Percentiles rank a stretch among this genome's conserved stretches.
Conservation (phyloP, 805 yeast genomes). For the Myxozyma kluyveri region DNA sequence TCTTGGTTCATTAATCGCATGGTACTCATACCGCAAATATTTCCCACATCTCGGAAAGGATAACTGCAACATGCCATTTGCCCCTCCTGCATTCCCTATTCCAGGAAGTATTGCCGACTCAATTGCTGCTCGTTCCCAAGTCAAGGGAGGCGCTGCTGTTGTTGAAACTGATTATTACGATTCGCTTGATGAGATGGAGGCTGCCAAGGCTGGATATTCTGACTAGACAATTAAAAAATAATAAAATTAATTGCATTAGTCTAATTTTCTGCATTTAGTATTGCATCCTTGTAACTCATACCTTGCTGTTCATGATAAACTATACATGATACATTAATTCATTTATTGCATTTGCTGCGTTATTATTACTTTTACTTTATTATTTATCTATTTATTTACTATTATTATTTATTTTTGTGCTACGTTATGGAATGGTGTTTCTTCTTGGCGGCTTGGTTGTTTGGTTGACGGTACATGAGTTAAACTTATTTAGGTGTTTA, state of each 20-base stretch:
- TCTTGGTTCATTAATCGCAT: constrained; percentile 63
- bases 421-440: not conserved
- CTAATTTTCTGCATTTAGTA: not conserved
- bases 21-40: constrained; percentile 54
- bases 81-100: constrained; percentile 18
- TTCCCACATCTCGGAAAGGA: constrained; percentile 44
- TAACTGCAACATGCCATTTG: constrained; percentile 31
- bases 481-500: too few relatives aligned
- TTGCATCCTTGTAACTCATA: not conserved
- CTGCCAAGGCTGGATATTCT: constrained; percentile 21
- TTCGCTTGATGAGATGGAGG: constrained; percentile 30
- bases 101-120: not conserved
- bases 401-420: not conserved
- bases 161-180: constrained; percentile 26
- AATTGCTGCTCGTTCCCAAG: not conserved
- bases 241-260: not conserved
- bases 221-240: constrained; percentile 3
- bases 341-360: not conserved
- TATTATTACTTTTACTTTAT: not conserved
- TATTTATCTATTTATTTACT: not conserved
- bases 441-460: not conserved
- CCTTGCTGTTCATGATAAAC: not conserved
- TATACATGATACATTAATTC: not conserved
- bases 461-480: too few relatives aligned
- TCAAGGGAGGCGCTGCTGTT: constrained; percentile 10